Evolutionary conservation across 2,329 filamentous ascomycete genomes (phyloP), one percentile per base, ranked within the genome.

Genomic region (Ascochyta rabiei): DNA sequence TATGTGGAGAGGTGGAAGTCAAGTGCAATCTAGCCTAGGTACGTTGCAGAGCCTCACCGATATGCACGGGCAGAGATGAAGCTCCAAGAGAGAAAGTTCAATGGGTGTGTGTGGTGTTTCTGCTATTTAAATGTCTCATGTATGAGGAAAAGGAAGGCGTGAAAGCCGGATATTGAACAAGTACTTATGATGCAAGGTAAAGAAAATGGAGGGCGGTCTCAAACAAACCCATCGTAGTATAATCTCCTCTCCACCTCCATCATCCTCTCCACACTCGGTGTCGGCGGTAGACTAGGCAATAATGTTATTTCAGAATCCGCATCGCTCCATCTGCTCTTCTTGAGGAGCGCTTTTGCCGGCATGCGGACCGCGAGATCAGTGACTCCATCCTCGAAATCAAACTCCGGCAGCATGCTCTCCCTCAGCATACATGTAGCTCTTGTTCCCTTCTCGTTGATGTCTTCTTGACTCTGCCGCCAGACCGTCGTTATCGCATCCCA

Each of bases 401-500:
- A 48, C 21, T 39, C 33, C 2, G 51, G 45, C 19, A 54, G 26
- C 28, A 35, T 21, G 6, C 40, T 49, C 6, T 21, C 40, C 13
- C 45, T 4, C 2, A 54, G 31, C 9, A 40, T 41, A 21, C 19
- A 24, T 2, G 34, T 33, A 16, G 19, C 42, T 7, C 41, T 18
- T 6, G 41, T 30, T 4, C 30, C 33, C 45, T 49, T 45, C 40
- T 54, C 47, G 8, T 24, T 21, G 4, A 19, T 13, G 2, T 38
- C 28, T 18, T 34, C 26, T 28, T 48, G 57, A 28, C 16, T 19
- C n/a, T 49, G 30, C 10, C 47, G 50, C 67, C 67, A 69, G 13
- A 61, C 64, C 23, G 45, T 50, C 3, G 50, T 45, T 4, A 76
- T 60, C 19, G 66, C 62, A 30, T 57, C 47, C 85, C 85, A 88